These are phyloP conservation scores for Ceratobasidium sp. DNA, from an alignment of 1,284 basidiomycete genomes.

Conservation along the genomic window DNA sequence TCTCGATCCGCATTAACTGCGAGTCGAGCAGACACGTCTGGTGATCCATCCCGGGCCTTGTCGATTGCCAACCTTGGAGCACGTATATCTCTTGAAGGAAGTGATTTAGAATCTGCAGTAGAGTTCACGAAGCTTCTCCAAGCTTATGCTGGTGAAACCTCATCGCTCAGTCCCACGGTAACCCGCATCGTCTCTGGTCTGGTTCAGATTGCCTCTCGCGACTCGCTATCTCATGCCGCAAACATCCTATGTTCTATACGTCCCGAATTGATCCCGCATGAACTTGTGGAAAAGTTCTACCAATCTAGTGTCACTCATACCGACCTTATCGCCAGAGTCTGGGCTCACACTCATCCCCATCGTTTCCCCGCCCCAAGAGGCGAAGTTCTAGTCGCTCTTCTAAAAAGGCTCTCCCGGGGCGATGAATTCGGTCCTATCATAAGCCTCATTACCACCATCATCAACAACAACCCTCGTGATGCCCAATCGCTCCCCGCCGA, in stretches of 20 bases:
- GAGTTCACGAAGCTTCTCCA: slow-evolving; percentile 6
- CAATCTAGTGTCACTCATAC: not conserved
- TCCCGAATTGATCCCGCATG: not conserved
- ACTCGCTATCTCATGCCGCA: slow-evolving; percentile 17
- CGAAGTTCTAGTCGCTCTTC: not conserved
- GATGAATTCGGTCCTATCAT: not conserved
- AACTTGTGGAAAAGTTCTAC: slow-evolving; percentile 10
- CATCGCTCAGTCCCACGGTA: not conserved
- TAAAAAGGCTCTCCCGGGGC: not conserved
- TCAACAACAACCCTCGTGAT: not conserved
- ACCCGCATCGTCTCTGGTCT: not conserved
- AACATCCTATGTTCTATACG: not conserved
- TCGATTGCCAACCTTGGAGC: slow-evolving; percentile 28
- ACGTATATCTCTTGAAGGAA: slow-evolving; percentile 7
- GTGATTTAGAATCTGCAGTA: not conserved
- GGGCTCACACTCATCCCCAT: not conserved
- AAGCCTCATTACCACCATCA: not conserved
- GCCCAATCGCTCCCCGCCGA: not conserved
- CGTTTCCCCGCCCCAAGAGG: not conserved
- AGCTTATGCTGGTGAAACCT: not conserved
- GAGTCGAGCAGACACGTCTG: not conserved
- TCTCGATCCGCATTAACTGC: not conserved
- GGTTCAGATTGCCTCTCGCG: slow-evolving; percentile 9
- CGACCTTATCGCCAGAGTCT: slow-evolving; percentile 10
- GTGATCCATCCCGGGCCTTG: not conserved